phyloP scores from a whole-genome alignment of 2,329 filamentous ascomycete species.

The Exophiala xenobiotica region DNA sequence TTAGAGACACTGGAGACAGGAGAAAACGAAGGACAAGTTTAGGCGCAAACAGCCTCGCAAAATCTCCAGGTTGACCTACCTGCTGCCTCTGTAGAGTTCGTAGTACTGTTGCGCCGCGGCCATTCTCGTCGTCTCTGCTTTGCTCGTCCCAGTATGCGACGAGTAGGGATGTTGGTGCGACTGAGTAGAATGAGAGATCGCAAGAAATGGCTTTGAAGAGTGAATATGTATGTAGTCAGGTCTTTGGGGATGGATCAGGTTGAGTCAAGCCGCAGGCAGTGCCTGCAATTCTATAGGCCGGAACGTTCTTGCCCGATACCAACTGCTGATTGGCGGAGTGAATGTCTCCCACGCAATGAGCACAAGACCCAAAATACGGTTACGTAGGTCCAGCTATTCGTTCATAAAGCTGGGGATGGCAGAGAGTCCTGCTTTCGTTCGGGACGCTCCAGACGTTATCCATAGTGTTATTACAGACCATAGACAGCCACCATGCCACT shows the following conservation, averaged over 20 bases:
- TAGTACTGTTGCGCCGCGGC: constrained; percentile 61
- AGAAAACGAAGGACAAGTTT: neutral
- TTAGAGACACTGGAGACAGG: neutral
- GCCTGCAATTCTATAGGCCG: neutral
- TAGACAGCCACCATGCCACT: no score
- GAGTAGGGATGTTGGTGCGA: no score
- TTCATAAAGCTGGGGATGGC: no score
- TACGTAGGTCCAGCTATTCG: no score
- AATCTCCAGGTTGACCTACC: constrained; percentile 59
- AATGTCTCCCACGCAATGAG: neutral
- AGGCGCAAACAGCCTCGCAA: neutral
- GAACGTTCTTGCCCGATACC: neutral
- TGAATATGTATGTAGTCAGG: no score
- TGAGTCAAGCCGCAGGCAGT: neutral
- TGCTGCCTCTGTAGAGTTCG: constrained; percentile 97
- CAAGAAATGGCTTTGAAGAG: no score
- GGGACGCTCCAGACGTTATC: neutral
- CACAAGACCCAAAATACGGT: no score
- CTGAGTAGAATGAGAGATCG: no score
- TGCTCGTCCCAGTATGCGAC: no score
- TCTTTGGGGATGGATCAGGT: no score
- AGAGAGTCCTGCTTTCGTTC: no score
- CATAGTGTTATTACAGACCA: no score
- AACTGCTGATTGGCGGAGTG: neutral
- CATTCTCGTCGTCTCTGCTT: constrained; percentile 34